A percentile compares a stretch with the other conserved stretches of the same genome.
Evolutionary conservation across 2,329 filamentous ascomycete genomes (phyloP).

Genomic region (Spiromastix sp.): DNA sequence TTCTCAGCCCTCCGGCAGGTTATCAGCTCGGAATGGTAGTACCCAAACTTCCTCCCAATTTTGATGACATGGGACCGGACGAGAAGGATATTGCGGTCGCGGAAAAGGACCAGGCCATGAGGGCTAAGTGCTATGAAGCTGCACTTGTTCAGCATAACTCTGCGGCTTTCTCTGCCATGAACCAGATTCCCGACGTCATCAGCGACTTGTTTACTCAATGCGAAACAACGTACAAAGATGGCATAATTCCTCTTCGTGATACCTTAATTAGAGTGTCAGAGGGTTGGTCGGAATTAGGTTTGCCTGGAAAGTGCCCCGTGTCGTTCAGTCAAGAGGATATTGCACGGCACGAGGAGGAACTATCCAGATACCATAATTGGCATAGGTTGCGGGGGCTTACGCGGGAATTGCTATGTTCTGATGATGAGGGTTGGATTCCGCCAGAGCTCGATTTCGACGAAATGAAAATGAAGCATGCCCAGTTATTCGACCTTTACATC

Average conservation of each 20-base stretch:
- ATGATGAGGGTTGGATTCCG: constrained; percentile 14
- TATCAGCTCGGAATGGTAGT: constrained; percentile 12
- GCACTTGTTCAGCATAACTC: constrained; percentile 11
- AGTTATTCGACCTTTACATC: constrained; percentile 1
- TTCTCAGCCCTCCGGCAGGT: constrained; percentile 10
- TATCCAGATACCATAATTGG: neutral
- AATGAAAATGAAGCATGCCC: constrained; percentile 9
- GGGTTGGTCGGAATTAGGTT: neutral
- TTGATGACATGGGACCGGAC: constrained; percentile 12
- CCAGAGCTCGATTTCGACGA: constrained; percentile 13
- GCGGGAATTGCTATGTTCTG: constrained; percentile 11
- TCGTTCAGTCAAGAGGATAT: neutral
- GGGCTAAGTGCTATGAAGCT: constrained; percentile 15
- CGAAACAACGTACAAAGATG: constrained; percentile 2
- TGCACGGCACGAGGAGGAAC: neutral
- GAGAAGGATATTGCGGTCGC: constrained; percentile 12
- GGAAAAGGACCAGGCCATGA: constrained; percentile 12
- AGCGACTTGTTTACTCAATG: constrained; percentile 6
- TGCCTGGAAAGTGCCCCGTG: neutral
- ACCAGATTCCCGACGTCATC: constrained; percentile 5
- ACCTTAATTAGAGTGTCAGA: neutral
- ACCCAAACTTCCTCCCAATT: constrained; percentile 13
- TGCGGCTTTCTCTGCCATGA: constrained; percentile 10
- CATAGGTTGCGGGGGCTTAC: constrained; percentile 8
- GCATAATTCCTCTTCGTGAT: neutral